phyloP scores from a whole-genome alignment of 306 rosid species.

The Comarum palustre region DNA sequence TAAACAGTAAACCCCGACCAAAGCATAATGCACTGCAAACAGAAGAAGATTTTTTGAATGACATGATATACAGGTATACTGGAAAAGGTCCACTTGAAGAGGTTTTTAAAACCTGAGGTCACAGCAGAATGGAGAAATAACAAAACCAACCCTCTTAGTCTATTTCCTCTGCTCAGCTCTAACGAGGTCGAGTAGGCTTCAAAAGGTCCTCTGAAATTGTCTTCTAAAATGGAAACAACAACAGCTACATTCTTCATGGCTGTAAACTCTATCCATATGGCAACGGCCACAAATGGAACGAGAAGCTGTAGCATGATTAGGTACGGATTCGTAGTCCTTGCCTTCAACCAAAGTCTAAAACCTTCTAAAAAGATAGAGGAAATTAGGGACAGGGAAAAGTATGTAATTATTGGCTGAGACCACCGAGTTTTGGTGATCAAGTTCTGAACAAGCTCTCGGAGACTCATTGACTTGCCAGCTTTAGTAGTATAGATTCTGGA shows the following conservation, averaged over 20 bases:
- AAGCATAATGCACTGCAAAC: not conserved
- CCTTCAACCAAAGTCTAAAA: not conserved
- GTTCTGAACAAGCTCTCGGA: not conserved
- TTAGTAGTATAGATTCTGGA: not conserved
- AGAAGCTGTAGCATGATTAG: not conserved
- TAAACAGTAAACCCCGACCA: not conserved
- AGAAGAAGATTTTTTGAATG: not conserved
- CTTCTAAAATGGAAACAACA: not conserved
- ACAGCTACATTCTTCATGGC: not conserved
- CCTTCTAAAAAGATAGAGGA: not conserved
- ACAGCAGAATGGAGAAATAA: not conserved
- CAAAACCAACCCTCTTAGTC: slow-evolving; percentile 28
- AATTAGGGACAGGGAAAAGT: not conserved
- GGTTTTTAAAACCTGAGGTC: not conserved
- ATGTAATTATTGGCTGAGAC: not conserved
- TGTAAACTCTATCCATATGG: not conserved
- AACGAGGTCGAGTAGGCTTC: slow-evolving; percentile 35
- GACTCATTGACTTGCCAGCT: not conserved
- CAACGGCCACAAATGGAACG: not conserved
- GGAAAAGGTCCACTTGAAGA: not conserved
- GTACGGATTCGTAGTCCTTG: not conserved
- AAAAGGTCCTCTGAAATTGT: slow-evolving; percentile 21
- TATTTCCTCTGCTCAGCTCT: slow-evolving; percentile 39
- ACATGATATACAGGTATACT: not conserved
- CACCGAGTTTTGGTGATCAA: not conserved